phyloP scores from a whole-genome alignment of 2,329 filamentous ascomycete species.

The Curvularia verruculosa region DNA sequence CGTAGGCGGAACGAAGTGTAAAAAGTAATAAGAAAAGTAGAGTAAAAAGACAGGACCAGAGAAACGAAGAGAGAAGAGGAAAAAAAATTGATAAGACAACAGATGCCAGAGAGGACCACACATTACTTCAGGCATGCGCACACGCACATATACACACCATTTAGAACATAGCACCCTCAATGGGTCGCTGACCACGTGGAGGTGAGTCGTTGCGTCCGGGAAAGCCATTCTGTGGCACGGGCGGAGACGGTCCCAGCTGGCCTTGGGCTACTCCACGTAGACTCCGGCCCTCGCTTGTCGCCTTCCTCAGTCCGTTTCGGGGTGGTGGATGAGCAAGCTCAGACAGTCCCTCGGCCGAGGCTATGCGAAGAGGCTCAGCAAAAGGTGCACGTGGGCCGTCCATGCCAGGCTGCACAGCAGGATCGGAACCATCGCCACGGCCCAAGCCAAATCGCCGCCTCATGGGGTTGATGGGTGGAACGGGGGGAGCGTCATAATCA shows the following conservation, averaged over 20 bases:
- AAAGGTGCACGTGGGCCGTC: constrained; percentile 42
- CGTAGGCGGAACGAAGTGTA: constrained; percentile 6
- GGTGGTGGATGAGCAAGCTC: constrained; percentile 40
- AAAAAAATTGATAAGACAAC: neutral
- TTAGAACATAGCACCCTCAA: constrained; percentile 48
- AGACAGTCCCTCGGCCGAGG: constrained; percentile 53
- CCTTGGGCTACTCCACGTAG: constrained; percentile 52
- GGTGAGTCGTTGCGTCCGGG: constrained; percentile 38
- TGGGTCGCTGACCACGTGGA: constrained; percentile 35
- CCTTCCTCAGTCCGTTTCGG: constrained; percentile 55
- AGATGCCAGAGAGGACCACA: neutral
- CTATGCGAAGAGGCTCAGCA: constrained; percentile 48
- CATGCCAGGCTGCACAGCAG: constrained; percentile 47
- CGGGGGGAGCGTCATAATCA: constrained; percentile 48
- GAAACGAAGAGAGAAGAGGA: neutral
- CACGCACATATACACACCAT: too few species aligned
- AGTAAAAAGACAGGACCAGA: neutral
- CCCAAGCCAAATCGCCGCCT: constrained; percentile 57
- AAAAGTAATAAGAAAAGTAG: too few species aligned
- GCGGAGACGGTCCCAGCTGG: constrained; percentile 33
- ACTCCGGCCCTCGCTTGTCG: constrained; percentile 58
- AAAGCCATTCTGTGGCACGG: constrained; percentile 37
- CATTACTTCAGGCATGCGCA: neutral
- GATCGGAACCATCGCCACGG: constrained; percentile 44
- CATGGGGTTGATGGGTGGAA: constrained; percentile 66